Conservation (phyloP, 495 filamentous ascomycete species). For the Penicillium subrubescens region DNA sequence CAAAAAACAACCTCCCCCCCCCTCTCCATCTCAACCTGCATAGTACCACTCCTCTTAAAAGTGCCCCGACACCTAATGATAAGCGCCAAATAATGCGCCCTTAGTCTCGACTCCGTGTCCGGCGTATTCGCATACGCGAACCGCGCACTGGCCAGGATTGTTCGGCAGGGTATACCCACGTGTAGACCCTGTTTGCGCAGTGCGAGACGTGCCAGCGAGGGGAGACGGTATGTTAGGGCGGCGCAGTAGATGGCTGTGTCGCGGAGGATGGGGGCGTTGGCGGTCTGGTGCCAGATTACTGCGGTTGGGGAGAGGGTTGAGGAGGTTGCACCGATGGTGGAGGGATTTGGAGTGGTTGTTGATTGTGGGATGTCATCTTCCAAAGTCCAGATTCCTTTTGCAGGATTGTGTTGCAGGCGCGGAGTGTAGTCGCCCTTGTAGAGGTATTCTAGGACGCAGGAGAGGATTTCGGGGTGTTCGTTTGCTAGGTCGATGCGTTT, state of each 20-base stretch:
- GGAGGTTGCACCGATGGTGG: neutral
- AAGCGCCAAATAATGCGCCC: conserved; percentile 89
- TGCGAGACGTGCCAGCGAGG: conserved; percentile 78
- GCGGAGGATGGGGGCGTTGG: conserved; percentile 70
- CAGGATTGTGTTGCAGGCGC: conserved; percentile 69
- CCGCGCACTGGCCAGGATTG: conserved; percentile 79
- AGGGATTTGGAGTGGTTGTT: neutral
- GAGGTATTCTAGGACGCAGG: conserved; percentile 85
- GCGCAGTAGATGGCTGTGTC: conserved; percentile 93
- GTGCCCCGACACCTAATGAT: conserved; percentile 83
- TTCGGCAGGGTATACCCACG: conserved; percentile 77
- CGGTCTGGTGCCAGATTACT: conserved; percentile 67
- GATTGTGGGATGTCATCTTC: conserved; percentile 48
- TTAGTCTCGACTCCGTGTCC: conserved; percentile 81
- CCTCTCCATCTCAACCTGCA: conserved; percentile 91
- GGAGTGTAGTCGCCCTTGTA: conserved; percentile 96
- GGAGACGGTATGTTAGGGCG: conserved; percentile 77
- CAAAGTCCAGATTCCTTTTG: conserved; percentile 68
- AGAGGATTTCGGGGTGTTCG: conserved; percentile 88
- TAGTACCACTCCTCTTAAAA: conserved; percentile 93
- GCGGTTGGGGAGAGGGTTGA: conserved; percentile 53
- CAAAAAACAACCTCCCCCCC: conserved; percentile 86
- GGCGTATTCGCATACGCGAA: conserved; percentile 89
- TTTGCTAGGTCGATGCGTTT: conserved; percentile 79
- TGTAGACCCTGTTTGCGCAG: conserved; percentile 86